phyloP scores from a whole-genome alignment of 768 basidiomycete species.

The Rubroboletus satanas region DNA sequence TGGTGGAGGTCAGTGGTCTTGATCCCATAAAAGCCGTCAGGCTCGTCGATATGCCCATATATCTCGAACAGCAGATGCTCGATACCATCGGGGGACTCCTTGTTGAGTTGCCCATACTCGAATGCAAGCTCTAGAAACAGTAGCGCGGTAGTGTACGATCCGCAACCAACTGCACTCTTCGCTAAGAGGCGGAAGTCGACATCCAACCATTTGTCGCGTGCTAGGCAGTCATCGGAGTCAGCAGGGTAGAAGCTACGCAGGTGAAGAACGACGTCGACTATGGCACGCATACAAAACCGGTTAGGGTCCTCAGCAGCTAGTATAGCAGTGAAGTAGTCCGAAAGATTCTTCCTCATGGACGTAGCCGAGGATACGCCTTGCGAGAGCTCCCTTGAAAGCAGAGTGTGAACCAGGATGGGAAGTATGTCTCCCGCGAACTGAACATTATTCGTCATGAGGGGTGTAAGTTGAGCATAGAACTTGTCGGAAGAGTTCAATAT shows the following conservation, averaged over 20 bases:
- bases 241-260: constrained; percentile 62
- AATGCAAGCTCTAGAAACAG: constrained; percentile 81
- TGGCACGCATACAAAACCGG: constrained; percentile 49
- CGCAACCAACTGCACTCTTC: constrained; percentile 67
- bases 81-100: constrained; percentile 31
- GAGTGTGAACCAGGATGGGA: constrained; percentile 70
- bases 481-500: constrained; percentile 48
- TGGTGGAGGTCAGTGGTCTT: constrained; percentile 69
- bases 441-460: constrained; percentile 52
- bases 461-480: constrained; percentile 67
- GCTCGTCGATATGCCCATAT: constrained; percentile 94
- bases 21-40: constrained; percentile 97
- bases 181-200: constrained; percentile 73
- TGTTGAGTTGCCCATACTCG: constrained; percentile 40
- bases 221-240: constrained; percentile 36
- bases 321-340: constrained; percentile 25
- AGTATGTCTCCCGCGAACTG: constrained; percentile 64
- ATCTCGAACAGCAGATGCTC: constrained; percentile 86
- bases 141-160: constrained; percentile 85
- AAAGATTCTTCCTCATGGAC: constrained; percentile 20
- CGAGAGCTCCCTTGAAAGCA: constrained; percentile 41
- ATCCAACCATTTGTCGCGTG: constrained; percentile 77
- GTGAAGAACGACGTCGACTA: constrained; percentile 77
- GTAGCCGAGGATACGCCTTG: background rate
- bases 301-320: constrained; percentile 22